Evolutionary conservation across 2,329 filamentous ascomycete species (phyloP), one percentile per base, ranked within the genome.

Genomic region (Neofusicoccum umdonicola): DNA sequence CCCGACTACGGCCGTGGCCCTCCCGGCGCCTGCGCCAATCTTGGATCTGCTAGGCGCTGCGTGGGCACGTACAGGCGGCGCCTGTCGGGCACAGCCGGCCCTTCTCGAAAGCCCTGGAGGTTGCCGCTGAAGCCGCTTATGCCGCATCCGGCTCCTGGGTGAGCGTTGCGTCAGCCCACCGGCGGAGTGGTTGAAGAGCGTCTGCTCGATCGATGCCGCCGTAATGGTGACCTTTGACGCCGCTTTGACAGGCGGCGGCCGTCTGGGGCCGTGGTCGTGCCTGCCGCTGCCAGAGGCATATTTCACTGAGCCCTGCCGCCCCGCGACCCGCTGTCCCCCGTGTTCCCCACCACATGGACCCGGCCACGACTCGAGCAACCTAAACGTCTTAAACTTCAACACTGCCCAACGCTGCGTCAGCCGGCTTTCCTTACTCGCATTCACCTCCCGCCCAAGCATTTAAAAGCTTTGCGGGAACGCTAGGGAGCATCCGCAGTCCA

Each of bases 261-360:
- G 8, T 2, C 8, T 39, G 50, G 42, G 19, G 37, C 47, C 17
- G n/a, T 12, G 48, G 61, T 54, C 22, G 39, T 22, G 41, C 51
- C 34, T 54, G 61, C 48, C 42, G 17, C 19, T 34, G 34, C 54
- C 41, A 4, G 54, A 58, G 50, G 50, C 15, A 56, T 54, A 56
- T 63, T 54, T 63, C 37, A 54, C 15, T 41, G 44, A 47, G 61
- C 61, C 19, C 37, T 34, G 42, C 61, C 61, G 50, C 61, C 61
- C 61, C 61, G 50, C 61, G 51, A 63, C 39, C 44, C 56, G 44
- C 54, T 31, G 27, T 60, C 57, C 61, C 54, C 56, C 42, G 50
- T 63, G 37, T 56, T 63, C 61, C 61, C 61, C 61, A 54, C 61
- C 19, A 54, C 61, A 63, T 45, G 50, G 61, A 37, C 61, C 50